Evolutionary conservation across 495 filamentous ascomycete genomes (phyloP), one percentile per base, ranked within the genome.

Genomic region (Aspergillus steynii): DNA sequence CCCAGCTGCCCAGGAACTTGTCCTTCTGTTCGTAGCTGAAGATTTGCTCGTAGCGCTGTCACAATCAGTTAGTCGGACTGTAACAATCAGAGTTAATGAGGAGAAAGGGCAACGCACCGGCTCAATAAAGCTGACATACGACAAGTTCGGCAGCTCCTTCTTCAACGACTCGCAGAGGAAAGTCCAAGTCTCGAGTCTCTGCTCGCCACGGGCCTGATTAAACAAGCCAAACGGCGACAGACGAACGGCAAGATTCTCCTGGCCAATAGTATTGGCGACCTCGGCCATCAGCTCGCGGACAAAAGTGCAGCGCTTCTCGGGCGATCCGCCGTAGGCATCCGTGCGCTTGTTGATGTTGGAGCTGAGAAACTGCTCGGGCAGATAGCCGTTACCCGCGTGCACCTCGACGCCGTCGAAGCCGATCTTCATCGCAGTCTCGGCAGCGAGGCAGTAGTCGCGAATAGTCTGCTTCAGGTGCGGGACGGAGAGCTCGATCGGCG

Each of bases 61-160:
- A 55, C 56, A 45, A 52, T 27, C 15, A 37, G 27, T 52, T 58
- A 25, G 54, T 2, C 27, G 3, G 14, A 53, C 3, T 20, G 20
- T 20, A 20, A 20, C 20, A 0, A 20, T 20, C 20, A 20, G 20
- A 20, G 20, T 20, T 20, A 20, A 20, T 0, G 20, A 20, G 1
- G 25, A 37, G 20, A 46, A 20, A 34, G 14, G 45, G 53, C 20
- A 27, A 69, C 74, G 60, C 67, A 80, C 77, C 55, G 82, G 79
- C 66, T 84, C 81, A 55, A 84, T 74, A 60, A 84, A 81, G 65
- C 76, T 78, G 45, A 84, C 77, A 60, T 83, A 84, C 12, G 77
- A 80, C 54, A 87, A 69, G 14, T 67, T 62, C 2, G 77, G 70
- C 50, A 80, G 71, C 6, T 70, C 65, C 68, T 77, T 79, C 69